phyloP scores from a whole-genome alignment of 352 stramenopile genomes.

The Pythium aphanidermatum region DNA sequence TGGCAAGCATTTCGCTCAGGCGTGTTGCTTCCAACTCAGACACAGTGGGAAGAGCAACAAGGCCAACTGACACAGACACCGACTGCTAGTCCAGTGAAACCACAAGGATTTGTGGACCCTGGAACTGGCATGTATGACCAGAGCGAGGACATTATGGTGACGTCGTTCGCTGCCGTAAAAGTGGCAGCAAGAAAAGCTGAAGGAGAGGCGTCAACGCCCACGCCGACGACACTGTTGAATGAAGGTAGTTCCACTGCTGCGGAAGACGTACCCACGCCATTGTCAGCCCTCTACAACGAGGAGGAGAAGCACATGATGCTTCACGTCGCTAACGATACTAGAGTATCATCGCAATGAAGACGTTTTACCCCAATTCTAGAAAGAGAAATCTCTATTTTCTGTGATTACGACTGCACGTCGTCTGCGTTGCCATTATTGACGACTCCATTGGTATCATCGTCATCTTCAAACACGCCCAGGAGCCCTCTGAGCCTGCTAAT shows the following conservation, averaged over 20 bases:
- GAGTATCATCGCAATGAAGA: no score
- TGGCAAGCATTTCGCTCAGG: slow-evolving; percentile 47
- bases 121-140: slow-evolving; percentile 18
- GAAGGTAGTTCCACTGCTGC: not conserved
- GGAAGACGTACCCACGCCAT: slow-evolving; percentile 42
- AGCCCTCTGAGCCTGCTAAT: slow-evolving; percentile 31
- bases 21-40: slow-evolving; percentile 53
- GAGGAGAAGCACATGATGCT: slow-evolving; percentile 66
- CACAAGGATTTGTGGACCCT: no score
- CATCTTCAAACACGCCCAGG: slow-evolving; percentile 27
- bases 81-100: not conserved
- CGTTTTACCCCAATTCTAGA: no score
- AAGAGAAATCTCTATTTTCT: no score
- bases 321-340: slow-evolving; percentile 24
- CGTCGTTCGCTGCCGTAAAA: not conserved
- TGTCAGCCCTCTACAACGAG: slow-evolving; percentile 67
- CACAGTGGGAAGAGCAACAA: slow-evolving; percentile 48
- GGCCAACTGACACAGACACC: slow-evolving; percentile 2
- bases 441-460: not conserved
- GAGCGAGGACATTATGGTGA: slow-evolving; percentile 6
- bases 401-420: no score
- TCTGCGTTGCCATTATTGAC: no score
- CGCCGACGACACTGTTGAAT: no score
- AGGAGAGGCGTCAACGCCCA: not conserved
- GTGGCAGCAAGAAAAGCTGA: not conserved